Evolutionary conservation across 768 basidiomycete species (phyloP), one percentile per base, ranked within the genome.

Genomic region (Lentinula detonsa): DNA sequence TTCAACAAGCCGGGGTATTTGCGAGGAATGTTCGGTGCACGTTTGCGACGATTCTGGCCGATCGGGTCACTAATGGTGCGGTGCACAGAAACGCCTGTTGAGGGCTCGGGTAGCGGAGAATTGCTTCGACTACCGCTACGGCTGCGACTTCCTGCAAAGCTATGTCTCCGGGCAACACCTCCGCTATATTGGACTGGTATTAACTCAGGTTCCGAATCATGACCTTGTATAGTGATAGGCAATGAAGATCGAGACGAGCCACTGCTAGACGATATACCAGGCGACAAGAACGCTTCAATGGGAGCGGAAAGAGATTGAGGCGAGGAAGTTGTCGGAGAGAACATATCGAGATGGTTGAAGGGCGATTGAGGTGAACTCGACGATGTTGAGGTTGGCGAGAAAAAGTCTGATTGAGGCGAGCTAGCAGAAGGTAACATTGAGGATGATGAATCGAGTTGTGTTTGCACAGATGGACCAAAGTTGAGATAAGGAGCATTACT

Each of bases 151-250:
- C 43, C 43, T 13, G 31, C 57, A 28, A 35, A 21, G n/a, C 37
- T 59, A 1, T 59, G 57, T n/a, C 57, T 59, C 37, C 57, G 57
- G 6, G 33, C 57, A 37, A 59, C 48, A 4, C 46, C 57, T n/a
- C 40, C 55, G 55, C 55, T 56, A 28, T 56, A 56, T 42, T 56
- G 37, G 11, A 56, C 55, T 9, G 55, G 40, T 16, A 56, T 56
- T 2, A 56, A 23, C 16, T 56, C 37, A 1, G 55, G 55, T 15
- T 56, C 55, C 21, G 55, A 56, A 5, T 56, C 55, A 16, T 56
- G 39, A 21, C 55, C 55, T 40, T 56, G 55, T 18, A 56, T 56
- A 33, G 39, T 40, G 21, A 56, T 56, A 2, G 55, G 55, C 40
- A 42, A 16, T 21, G 55, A 48, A 48, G 21, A 31, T 11, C 16